Percentiles rank a stretch among this genome's conserved stretches.
Conservation (phyloP, 2,329 filamentous ascomycete genomes). For the Pseudogymnoascus verrucosus region DNA sequence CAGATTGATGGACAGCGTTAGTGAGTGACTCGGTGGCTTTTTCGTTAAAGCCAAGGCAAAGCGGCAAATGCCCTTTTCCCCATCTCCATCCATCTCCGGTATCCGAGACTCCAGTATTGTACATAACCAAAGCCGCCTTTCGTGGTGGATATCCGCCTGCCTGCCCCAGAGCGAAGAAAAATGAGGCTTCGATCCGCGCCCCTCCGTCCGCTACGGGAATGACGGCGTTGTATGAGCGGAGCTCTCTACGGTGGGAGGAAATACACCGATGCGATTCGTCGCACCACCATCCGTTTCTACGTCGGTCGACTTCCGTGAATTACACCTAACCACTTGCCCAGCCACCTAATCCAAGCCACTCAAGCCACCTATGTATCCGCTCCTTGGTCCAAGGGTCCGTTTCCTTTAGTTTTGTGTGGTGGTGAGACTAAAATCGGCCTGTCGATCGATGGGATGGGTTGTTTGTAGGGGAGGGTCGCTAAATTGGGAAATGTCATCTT, state of each 20-base stretch:
- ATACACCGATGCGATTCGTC: neutral
- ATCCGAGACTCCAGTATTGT: neutral
- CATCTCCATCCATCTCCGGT: neutral
- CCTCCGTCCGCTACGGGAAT: neutral
- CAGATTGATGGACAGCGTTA: neutral
- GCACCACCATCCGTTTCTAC: neutral
- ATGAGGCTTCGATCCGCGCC: neutral
- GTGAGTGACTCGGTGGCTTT: neutral
- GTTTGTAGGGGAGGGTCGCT: neutral
- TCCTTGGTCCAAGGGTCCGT: neutral
- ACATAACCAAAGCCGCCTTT: neutral
- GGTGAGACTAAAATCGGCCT: neutral
- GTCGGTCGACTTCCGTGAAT: neutral
- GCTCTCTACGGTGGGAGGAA: neutral
- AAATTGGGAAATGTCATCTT: neutral
- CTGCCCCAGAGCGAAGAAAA: neutral
- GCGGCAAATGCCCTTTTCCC: neutral
- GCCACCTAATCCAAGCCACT: neutral
- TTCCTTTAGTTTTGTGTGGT: no score
- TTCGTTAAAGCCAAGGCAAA: neutral
- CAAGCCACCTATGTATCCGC: neutral
- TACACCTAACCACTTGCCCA: neutral
- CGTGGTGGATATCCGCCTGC: neutral
- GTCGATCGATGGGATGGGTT: neutral
- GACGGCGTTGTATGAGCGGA: neutral